These are phyloP conservation scores for Chlorophyllum brunneum DNA, from an alignment of 768 basidiomycete species.

Conservation along the genomic window DNA sequence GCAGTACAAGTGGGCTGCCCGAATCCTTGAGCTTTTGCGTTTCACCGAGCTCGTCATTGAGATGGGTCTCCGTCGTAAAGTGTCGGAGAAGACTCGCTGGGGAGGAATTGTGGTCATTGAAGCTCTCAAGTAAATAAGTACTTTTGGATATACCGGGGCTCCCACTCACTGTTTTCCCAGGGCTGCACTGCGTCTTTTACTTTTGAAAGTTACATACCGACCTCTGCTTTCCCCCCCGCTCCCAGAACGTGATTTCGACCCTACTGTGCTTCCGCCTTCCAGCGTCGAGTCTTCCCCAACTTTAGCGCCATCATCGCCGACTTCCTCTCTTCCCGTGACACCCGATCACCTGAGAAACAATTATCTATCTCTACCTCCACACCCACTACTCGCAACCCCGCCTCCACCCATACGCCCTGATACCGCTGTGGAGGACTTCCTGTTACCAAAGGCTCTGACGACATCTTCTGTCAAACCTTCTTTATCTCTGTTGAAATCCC, in stretches of 20 bases:
- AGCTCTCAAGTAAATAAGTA: constrained; percentile 66
- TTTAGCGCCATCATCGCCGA: constrained; percentile 53
- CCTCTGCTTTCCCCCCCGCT: constrained; percentile 76
- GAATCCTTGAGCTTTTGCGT: constrained; percentile 70
- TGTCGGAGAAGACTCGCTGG: constrained; percentile 66
- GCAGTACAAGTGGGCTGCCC: constrained; percentile 76
- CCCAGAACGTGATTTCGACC: constrained; percentile 87
- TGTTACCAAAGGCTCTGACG: constrained; percentile 78
- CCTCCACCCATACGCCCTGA: constrained; percentile 47
- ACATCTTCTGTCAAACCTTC: constrained; percentile 71
- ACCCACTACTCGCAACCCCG: constrained; percentile 46
- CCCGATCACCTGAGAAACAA: constrained; percentile 85
- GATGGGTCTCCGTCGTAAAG: constrained; percentile 78
- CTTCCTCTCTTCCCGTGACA: constrained; percentile 53
- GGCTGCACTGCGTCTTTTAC: constrained; percentile 65
- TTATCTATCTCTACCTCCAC: constrained; percentile 58
- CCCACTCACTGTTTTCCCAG: constrained; percentile 32
- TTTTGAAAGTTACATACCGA: constrained; percentile 72
- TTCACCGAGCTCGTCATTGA: constrained; percentile 85
- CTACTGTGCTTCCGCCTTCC: constrained; percentile 54
- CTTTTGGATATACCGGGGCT: background rate
- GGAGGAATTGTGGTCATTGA: constrained; percentile 76
- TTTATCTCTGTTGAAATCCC: constrained; percentile 55
- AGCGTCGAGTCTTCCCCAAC: constrained; percentile 57
- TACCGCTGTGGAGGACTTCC: constrained; percentile 69